phyloP scores from a whole-genome alignment of 208 protist species.

The Leptomonas seymouri region DNA sequence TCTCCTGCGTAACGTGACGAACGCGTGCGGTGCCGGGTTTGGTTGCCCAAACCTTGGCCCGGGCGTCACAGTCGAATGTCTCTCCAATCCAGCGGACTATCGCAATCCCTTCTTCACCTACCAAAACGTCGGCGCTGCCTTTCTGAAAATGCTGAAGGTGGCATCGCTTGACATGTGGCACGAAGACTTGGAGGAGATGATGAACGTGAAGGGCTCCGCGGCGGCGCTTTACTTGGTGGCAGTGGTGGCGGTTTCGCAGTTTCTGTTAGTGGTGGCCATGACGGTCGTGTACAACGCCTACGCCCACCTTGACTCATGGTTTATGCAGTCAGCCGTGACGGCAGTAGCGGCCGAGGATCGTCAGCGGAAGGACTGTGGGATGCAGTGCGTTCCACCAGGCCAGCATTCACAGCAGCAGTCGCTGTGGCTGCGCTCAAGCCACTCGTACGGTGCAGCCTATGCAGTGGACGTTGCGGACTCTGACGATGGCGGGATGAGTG shows the following conservation, averaged over 20 bases:
- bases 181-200: constrained; percentile 42
- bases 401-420: not conserved
- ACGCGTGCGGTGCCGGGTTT: constrained; percentile 17
- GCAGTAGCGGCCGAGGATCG: not conserved
- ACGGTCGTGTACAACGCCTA: constrained; percentile 26
- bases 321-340: not conserved
- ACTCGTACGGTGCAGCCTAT: not conserved
- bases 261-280: constrained; percentile 6
- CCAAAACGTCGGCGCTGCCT: constrained; percentile 37
- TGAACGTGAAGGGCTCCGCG: constrained; percentile 42
- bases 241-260: constrained; percentile 27
- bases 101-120: constrained; percentile 28
- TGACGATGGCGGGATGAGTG: not conserved
- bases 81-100: not conserved
- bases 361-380: constrained; percentile 17
- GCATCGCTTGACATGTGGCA: constrained; percentile 53
- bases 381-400: constrained; percentile 9
- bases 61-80: constrained; percentile 27
- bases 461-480: not conserved
- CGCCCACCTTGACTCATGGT: constrained; percentile 15
- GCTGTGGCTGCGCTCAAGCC: not conserved
- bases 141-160: constrained; percentile 46
- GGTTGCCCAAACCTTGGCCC: constrained; percentile 8
- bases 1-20: constrained; percentile 22
- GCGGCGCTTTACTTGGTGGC: constrained; percentile 41